Base-by-base conservation (phyloP, 345 rosid species). In the Bruguiera gymnorhiza region DNA sequence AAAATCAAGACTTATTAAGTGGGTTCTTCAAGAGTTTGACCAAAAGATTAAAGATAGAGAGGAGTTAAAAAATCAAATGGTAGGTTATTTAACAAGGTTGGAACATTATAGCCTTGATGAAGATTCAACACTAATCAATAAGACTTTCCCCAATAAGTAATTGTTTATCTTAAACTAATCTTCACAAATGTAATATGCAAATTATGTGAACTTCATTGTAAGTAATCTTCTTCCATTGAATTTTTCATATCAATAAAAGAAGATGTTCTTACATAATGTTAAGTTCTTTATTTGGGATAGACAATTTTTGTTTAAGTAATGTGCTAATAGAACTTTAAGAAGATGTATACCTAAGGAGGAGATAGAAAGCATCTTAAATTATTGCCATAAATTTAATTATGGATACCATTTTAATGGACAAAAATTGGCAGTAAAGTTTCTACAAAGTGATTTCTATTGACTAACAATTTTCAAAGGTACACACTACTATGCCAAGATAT, bases 301-400 rank as follows among this genome's bases (percentile, higher is more conserved):
- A 5, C 43, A 21, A 5, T 63, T 19, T 1, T 31, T 71, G 13
- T 71, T 21, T 11, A 71, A 64, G 34, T 4, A 64, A 11, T 55
- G 37, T 36, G 16, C n/a, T 0, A n/a, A 64, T 51, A 11, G 11
- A 7, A 57, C 63, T 7, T 11, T 70, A 3, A 18, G 67, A 34
- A 29, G 73, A 36, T 62, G 67, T 50, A 23, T 62, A 34, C 48
- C 60, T 1, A 9, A 61, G 20, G 29, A 61, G 6, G 67, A 70
- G 5, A 30, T 62, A 4, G 2, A 1, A 36, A 34, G 11, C n/a
- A 30, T 70, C 7, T 15, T 69, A 3, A 5, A 43, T 1, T 5
- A 23, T 13, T 69, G 23, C 2, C 58, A 69, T 39, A 6, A 24
- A 18, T n/a, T 2, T 0, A 9, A 20, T 4, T 61, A 2, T 50